Evolutionary conservation across 1,139 yeast genomes (phyloP), one percentile per base, ranked within the genome.

Genomic region (Kurtzmaniella quercitrusa): DNA sequence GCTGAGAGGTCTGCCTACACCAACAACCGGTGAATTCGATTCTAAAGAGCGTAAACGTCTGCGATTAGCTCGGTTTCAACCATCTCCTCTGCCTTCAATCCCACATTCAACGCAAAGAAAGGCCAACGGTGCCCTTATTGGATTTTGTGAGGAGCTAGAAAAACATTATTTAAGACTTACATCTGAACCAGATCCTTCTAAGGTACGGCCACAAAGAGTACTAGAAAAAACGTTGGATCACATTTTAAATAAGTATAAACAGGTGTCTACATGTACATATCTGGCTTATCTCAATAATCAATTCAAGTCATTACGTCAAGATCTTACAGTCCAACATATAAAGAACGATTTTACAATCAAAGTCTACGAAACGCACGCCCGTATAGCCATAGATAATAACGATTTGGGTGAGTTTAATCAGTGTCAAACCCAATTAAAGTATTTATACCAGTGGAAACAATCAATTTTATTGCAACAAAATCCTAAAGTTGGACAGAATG

Each of bases 381-480:
- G 89, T 40, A 70, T 91, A n/a, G 95, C 98, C 0, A 73, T 93
- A 34, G 85, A 82, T 51, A 82, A 84, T 56, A 74, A 78, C 39
- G 98, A 93, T 60, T 64, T 91, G 51, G 98, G 98, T 5, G 98
- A 93, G 58, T 91, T 86, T 61, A 93, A 93, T 61, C 98, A 93
- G 59, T 93, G 98, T 59, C 95, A 87, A 59, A 82, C 95, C 15
- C 89, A 89, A 55, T 65, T 91, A 40, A 80, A 78, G 49, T 70
- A 77, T 36, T 63, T 86, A 20, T 89, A 84, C 57, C 75, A 71
- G 35, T 49, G 48, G 33, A 56, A 53, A 39, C 45, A 54, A 17
- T 46, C 42, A 52, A 46, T 37, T 12, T 23, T 30, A 15, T 19
- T 14, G 38, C 35, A 7, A 44, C 43, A 16, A 45, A 46, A 22